Conservation (phyloP, 2,329 filamentous ascomycete species). For the Calonectria montana region DNA sequence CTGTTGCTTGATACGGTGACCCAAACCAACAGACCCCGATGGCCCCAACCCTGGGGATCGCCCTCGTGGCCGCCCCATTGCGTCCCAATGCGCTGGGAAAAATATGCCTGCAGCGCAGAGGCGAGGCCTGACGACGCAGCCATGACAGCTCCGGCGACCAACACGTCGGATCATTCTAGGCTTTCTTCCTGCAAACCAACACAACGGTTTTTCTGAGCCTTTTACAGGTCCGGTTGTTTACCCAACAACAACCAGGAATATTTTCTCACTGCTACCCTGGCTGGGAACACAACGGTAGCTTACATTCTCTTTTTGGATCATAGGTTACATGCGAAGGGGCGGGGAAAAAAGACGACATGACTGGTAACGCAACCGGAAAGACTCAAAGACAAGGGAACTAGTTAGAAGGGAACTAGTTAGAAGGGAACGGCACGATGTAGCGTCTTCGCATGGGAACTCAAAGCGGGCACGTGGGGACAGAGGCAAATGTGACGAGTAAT, state of each 20-base stretch:
- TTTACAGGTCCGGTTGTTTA: neutral
- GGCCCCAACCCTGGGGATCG: neutral
- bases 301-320: neutral
- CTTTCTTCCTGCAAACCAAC: neutral
- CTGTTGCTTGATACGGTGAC: neutral
- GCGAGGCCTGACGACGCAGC: constrained; percentile 1
- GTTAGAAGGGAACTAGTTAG: no score
- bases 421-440: neutral
- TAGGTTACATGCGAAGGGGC: neutral
- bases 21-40: neutral
- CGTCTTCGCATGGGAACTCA: neutral
- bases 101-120: neutral
- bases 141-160: neutral
- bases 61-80: constrained; percentile 2
- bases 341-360: neutral
- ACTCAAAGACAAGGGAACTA: neutral
- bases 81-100: neutral
- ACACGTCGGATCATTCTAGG: neutral
- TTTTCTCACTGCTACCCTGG: neutral
- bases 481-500: neutral
- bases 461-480: neutral
- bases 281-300: neutral
- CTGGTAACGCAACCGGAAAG: neutral
- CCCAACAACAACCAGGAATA: neutral
- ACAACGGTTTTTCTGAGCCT: no score